Conservation (phyloP, 208 protist species). For the Acanthamoeba triangularis region DNA sequence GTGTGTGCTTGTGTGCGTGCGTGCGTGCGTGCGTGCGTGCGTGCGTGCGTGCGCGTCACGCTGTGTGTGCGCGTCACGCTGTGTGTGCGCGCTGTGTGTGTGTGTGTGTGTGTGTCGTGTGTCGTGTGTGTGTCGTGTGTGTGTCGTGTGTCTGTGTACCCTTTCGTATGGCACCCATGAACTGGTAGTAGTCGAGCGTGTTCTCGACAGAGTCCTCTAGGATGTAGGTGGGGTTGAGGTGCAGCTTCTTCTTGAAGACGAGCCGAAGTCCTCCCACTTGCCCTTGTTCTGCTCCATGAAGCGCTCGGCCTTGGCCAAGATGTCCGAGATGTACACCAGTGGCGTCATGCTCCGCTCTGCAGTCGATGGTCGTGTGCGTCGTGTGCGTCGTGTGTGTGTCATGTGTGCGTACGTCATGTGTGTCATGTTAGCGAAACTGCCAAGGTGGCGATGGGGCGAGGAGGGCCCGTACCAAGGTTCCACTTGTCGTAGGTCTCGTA, state of each 20-base stretch:
- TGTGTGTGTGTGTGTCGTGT: not conserved
- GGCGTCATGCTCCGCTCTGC: constrained; percentile 37
- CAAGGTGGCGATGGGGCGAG: not conserved
- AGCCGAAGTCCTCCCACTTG: constrained; percentile 30
- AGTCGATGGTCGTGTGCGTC: not conserved
- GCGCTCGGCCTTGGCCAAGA: constrained; percentile 53
- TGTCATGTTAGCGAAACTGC: not conserved
- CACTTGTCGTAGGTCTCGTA: constrained; percentile 53
- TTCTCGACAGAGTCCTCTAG: constrained; percentile 31
- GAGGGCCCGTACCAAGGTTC: constrained; percentile 11
- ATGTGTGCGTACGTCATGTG: no score
- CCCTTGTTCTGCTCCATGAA: constrained; percentile 15
- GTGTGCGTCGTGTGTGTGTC: no score
- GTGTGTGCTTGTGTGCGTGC: not conserved
- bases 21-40: no score
- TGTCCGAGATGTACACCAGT: constrained; percentile 35
- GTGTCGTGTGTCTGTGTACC: not conserved
- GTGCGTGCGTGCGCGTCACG: no score
- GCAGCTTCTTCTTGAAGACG: constrained; percentile 75
- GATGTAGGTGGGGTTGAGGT: constrained; percentile 10
- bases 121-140: no score
- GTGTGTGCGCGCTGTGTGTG: no score
- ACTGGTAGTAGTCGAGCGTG: constrained; percentile 60
- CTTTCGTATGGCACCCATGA: not conserved
- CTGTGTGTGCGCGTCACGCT: no score